These are phyloP conservation scores for Bretschneidera sinensis DNA, from an alignment of 345 rosid species.

Conservation along the genomic window DNA sequence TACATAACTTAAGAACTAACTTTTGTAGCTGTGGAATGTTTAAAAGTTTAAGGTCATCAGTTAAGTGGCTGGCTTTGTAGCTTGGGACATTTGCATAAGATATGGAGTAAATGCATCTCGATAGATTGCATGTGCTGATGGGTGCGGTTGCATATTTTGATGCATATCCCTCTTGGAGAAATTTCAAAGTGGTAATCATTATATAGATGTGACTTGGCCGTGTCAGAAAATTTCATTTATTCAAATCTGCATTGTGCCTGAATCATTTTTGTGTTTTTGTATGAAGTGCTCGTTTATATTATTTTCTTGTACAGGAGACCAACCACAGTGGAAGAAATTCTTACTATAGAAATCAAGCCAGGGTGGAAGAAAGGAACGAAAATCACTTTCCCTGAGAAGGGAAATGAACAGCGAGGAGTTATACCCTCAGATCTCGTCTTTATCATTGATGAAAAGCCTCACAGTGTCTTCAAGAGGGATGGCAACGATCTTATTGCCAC, in stretches of 20 bases:
- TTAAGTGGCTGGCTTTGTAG: no score
- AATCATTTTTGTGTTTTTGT: neutral
- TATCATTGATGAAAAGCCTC: slow-evolving; percentile 86
- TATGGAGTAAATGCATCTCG: no score
- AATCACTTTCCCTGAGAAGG: slow-evolving; percentile 73
- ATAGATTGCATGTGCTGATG: no score
- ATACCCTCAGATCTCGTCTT: slow-evolving; percentile 69
- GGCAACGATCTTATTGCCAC: slow-evolving; percentile 70
- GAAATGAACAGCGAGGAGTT: slow-evolving; percentile 63
- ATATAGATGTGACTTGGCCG: neutral
- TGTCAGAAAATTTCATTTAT: neutral
- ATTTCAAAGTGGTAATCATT: neutral
- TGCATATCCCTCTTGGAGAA: neutral
- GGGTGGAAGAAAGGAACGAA: slow-evolving; percentile 95
- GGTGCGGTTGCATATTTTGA: no score
- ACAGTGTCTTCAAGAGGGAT: slow-evolving; percentile 70
- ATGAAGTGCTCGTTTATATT: no score
- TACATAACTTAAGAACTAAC: no score
- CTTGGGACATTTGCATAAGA: no score
- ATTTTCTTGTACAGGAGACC: slow-evolving; percentile 45
- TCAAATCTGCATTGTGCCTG: neutral
- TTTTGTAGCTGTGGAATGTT: no score
- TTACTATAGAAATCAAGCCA: slow-evolving; percentile 70
- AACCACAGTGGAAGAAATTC: slow-evolving; percentile 63
- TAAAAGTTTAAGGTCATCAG: no score